Percentiles rank a stretch among this genome's conserved stretches.
Evolutionary conservation across 257 asterid species (phyloP).

Genomic region (Anisodus acutangulus): DNA sequence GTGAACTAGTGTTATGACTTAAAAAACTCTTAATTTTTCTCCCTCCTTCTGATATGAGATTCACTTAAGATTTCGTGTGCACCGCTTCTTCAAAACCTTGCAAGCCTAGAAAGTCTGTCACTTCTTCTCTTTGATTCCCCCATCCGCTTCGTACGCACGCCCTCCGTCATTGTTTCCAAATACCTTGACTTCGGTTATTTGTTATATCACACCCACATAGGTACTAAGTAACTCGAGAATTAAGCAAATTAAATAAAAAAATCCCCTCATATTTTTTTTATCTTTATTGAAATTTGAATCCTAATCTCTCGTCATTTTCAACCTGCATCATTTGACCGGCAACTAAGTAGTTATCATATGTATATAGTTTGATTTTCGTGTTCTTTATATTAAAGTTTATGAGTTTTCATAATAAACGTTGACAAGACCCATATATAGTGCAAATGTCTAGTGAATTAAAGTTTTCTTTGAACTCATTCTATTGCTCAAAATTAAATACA

Average conservation of each 20-base stretch:
- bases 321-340: background rate
- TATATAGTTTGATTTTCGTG: background rate
- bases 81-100: background rate
- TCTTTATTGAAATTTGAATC: background rate
- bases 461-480: background rate
- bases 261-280: background rate
- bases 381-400: constrained; percentile 1
- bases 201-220: background rate
- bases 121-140: no score
- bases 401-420: background rate
- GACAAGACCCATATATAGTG: constrained; percentile 26
- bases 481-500: background rate
- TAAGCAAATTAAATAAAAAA: no score
- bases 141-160: no score
- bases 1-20: background rate
- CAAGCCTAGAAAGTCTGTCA: background rate
- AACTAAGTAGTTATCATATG: background rate
- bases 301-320: background rate
- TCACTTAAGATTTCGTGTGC: background rate
- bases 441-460: constrained; percentile 1
- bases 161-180: background rate
- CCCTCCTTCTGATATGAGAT: no score
- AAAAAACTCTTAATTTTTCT: no score
- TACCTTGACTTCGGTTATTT: background rate
- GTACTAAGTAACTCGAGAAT: no score